Percentiles rank a stretch among this genome's conserved stretches.
phyloP scores from a whole-genome alignment of 129 eudicot genomes.

The Ambrosia artemisiifolia region DNA sequence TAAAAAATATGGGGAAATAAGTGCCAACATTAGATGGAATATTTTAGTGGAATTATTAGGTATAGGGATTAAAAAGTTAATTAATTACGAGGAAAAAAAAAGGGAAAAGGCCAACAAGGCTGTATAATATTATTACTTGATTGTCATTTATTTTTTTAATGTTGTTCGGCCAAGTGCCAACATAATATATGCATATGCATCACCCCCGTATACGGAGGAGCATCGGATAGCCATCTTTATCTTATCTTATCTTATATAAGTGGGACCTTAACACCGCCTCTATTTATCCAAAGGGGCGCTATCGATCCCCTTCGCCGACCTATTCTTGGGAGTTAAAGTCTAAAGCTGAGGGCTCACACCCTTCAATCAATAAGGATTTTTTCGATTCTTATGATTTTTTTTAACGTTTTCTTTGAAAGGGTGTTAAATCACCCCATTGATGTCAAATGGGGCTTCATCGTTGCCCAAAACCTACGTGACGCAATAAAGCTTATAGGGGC shows the following conservation, averaged over 20 bases:
- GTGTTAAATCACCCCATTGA: too few relatives aligned
- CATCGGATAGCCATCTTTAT: too few relatives aligned
- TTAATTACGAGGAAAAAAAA: not conserved
- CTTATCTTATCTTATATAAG: slow-evolving; percentile 15
- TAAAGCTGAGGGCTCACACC: not conserved
- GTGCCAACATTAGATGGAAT: slow-evolving; percentile 10
- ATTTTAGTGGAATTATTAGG: slow-evolving; percentile 2
- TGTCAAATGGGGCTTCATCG: too few relatives aligned
- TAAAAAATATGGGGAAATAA: not conserved
- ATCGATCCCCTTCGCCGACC: too few relatives aligned
- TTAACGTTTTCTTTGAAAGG: too few relatives aligned
- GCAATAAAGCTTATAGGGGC: too few relatives aligned
- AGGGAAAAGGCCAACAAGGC: slow-evolving; percentile 17
- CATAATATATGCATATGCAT: slow-evolving; percentile 31
- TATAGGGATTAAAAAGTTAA: slow-evolving; percentile 2
- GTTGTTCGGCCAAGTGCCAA: slow-evolving; percentile 17
- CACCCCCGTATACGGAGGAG: slow-evolving; percentile 3
- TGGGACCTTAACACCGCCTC: not conserved
- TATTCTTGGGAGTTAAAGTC: not conserved
- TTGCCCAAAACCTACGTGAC: too few relatives aligned
- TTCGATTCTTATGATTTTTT: too few relatives aligned
- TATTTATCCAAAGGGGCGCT: too few relatives aligned
- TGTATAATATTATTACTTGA: slow-evolving; percentile 12
- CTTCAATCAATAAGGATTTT: too few relatives aligned
- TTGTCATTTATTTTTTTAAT: slow-evolving; percentile 2